These are phyloP conservation scores for Chrysoporthe austroafricana DNA, from an alignment of 2,329 filamentous ascomycete genomes.

Conservation along the genomic window DNA sequence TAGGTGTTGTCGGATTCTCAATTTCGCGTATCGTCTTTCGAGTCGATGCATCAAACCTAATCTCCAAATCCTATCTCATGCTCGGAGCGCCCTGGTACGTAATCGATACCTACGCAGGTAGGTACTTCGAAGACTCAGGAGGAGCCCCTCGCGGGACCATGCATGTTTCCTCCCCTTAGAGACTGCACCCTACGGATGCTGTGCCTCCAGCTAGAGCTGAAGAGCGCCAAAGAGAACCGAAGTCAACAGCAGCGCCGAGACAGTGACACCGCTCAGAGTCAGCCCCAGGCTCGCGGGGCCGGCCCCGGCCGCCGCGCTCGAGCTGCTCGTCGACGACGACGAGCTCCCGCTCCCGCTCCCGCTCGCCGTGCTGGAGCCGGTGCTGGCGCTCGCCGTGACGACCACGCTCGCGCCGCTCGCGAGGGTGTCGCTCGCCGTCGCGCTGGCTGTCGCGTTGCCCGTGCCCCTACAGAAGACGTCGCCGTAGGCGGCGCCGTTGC, in stretches of 20 bases:
- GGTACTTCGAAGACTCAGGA: too few species aligned
- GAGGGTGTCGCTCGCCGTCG: conserved; percentile 30
- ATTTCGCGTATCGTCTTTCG: neutral
- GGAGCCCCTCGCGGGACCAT: neutral
- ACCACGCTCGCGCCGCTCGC: conserved; percentile 36
- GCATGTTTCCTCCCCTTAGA: neutral
- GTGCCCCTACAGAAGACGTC: conserved; percentile 45
- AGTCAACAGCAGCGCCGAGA: conserved; percentile 17
- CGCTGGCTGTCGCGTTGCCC: conserved; percentile 42
- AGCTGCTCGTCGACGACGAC: conserved; percentile 13
- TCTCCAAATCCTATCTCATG: neutral
- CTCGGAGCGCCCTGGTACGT: neutral
- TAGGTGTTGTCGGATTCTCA: neutral
- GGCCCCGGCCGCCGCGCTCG: conserved; percentile 16
- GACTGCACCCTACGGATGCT: neutral
- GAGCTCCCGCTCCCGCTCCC: neutral
- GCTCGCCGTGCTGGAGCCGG: conserved; percentile 12
- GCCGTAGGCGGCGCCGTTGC: conserved; percentile 38
- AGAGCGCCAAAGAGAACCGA: conserved; percentile 2
- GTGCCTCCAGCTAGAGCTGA: neutral
- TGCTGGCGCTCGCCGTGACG: conserved; percentile 20
- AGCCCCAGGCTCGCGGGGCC: neutral
- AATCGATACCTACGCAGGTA: too few species aligned
- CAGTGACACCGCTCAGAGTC: neutral
- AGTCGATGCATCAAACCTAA: too few species aligned